These are phyloP conservation scores for Pholiota microspora DNA, from an alignment of 768 basidiomycete species.

Conservation along the genomic window DNA sequence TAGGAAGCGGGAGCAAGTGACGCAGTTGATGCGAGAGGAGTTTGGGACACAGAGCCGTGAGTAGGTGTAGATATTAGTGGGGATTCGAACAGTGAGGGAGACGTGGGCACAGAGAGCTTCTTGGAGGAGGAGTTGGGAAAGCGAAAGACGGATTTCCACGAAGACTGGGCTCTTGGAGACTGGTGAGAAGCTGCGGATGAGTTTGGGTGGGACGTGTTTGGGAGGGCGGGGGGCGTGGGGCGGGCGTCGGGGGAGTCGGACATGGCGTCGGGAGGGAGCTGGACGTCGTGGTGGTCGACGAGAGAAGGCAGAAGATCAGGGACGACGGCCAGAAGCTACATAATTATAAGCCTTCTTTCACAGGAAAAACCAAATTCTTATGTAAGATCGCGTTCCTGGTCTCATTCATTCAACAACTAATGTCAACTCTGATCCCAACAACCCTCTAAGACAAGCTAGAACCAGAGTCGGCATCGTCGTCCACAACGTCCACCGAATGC, in stretches of 20 bases:
- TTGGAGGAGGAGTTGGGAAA: slow-evolving; percentile 62
- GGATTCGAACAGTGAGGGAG: slow-evolving; percentile 54
- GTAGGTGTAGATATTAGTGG: slow-evolving; percentile 31
- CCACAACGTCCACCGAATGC: background rate
- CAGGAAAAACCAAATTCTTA: slow-evolving; percentile 26
- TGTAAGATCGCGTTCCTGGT: slow-evolving; percentile 24
- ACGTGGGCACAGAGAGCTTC: slow-evolving; percentile 43
- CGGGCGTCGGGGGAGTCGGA: slow-evolving; percentile 21
- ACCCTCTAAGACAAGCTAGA: background rate
- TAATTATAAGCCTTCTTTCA: slow-evolving; percentile 21
- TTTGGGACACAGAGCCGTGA: slow-evolving; percentile 30
- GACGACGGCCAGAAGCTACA: slow-evolving; percentile 15
- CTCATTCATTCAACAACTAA: background rate
- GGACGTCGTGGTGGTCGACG: slow-evolving; percentile 16
- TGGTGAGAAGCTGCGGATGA: slow-evolving; percentile 22
- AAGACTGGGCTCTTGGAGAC: slow-evolving; percentile 30
- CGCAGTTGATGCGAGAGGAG: slow-evolving; percentile 37
- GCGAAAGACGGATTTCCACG: slow-evolving; percentile 78
- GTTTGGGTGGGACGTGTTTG: slow-evolving; percentile 15
- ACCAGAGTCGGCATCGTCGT: background rate
- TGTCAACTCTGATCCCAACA: background rate
- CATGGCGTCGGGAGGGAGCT: slow-evolving; percentile 19
- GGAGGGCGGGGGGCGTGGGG: slow-evolving; percentile 20
- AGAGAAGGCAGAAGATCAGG: slow-evolving; percentile 22
- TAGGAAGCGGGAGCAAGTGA: slow-evolving; percentile 56